Percentiles rank a stretch among this genome's conserved stretches.
Evolutionary conservation across 805 yeast species (phyloP).

Genomic region (Scheffersomyces ergatensis): DNA sequence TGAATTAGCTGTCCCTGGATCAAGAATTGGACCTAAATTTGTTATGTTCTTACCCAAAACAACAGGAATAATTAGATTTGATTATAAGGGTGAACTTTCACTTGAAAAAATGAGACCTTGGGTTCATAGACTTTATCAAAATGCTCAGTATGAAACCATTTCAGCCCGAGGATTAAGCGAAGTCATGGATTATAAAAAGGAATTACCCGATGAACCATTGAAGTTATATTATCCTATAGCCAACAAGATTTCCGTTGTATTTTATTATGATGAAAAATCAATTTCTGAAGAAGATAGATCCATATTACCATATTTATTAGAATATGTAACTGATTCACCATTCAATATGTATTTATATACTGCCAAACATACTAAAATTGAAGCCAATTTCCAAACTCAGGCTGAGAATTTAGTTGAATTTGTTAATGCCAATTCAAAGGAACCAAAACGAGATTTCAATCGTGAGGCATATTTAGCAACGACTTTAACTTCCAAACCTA

Average conservation of each 20-base stretch:
- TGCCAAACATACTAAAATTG: conserved; percentile 43
- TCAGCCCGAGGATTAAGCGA: conserved; percentile 26
- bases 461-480: conserved; percentile 48
- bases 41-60: conserved; percentile 53
- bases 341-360: conserved; percentile 52
- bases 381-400: conserved; percentile 40
- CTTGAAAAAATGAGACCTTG: conserved; percentile 36
- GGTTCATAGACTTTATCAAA: conserved; percentile 46
- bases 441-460: conserved; percentile 34
- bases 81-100: conserved; percentile 37
- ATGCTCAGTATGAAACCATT: conserved; percentile 38
- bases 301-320: conserved; percentile 57
- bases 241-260: conserved; percentile 50
- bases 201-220: conserved; percentile 29
- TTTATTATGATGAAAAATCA: conserved; percentile 48
- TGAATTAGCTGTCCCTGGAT: conserved; percentile 19
- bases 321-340: conserved; percentile 57
- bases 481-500: conserved; percentile 59
- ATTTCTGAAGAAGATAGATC: conserved; percentile 61
- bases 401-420: conserved; percentile 38
- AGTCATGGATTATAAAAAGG: conserved; percentile 24
- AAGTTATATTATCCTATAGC: conserved; percentile 36
- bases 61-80: conserved; percentile 46
- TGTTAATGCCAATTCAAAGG: conserved; percentile 41
- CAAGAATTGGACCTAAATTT: conserved; percentile 34